Percentiles rank a stretch among this genome's conserved stretches.
Conservation (phyloP, 306 rosid genomes). For the Prunus mongolica region DNA sequence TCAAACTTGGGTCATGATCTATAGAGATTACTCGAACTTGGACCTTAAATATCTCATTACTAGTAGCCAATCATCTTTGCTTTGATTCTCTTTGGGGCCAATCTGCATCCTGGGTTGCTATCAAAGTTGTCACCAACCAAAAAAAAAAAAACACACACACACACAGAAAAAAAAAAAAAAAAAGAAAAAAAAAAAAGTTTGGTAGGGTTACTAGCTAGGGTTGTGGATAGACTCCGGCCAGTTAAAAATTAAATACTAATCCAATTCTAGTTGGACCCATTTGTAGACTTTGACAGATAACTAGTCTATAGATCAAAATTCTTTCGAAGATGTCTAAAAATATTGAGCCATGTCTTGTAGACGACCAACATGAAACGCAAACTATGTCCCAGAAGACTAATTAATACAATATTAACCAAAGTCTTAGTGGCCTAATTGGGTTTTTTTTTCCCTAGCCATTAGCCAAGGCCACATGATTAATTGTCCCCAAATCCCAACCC, state of each 20-base stretch:
- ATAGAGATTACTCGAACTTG: neutral
- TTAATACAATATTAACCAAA: neutral
- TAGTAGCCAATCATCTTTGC: neutral
- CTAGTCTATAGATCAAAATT: neutral
- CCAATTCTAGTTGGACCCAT: neutral
- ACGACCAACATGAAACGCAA: neutral
- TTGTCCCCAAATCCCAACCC: neutral
- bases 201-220: neutral
- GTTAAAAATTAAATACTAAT: neutral
- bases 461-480: neutral
- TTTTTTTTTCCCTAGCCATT: neutral
- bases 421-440: neutral
- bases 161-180: fast-evolving
- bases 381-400: neutral
- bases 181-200: neutral
- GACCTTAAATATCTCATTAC: neutral
- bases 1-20: neutral
- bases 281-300: neutral
- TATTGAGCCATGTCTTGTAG: neutral
- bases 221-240: neutral
- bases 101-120: neutral
- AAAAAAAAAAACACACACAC: neutral
- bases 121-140: neutral
- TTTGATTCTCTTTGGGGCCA: neutral
- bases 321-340: neutral